Percentiles rank a stretch among this genome's conserved stretches.
phyloP scores from a whole-genome alignment of 805 yeast species.

The fission yeast (Schizosaccharomyces pombe) region DNA sequence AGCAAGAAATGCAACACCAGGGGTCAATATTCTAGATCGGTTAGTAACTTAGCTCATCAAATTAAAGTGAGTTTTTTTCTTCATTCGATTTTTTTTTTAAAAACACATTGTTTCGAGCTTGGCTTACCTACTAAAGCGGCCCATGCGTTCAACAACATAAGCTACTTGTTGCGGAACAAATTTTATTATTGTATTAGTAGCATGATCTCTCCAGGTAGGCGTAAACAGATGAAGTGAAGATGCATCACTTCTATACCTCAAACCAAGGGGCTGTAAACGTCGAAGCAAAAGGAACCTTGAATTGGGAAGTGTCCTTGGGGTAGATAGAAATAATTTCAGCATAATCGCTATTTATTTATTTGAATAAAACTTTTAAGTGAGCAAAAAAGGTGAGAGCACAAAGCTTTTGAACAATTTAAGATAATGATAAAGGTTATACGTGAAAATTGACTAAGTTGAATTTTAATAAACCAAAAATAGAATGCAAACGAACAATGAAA shows the following conservation, averaged over 20 bases:
- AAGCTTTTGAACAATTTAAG: too few species aligned
- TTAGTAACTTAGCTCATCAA: neutral
- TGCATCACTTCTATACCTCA: neutral
- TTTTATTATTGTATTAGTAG: slow-evolving; percentile 9
- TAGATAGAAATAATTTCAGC: too few species aligned
- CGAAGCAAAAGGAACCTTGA: too few species aligned
- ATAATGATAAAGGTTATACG: too few species aligned
- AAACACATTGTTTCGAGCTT: too few species aligned
- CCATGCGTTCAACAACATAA: slow-evolving; percentile 81
- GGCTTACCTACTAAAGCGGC: slow-evolving; percentile 31
- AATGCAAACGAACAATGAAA: too few species aligned
- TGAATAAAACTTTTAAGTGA: too few species aligned
- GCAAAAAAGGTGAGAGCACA: too few species aligned
- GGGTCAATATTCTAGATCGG: slow-evolving; percentile 29
- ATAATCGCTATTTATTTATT: too few species aligned
- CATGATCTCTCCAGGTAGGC: neutral
- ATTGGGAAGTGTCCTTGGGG: neutral
- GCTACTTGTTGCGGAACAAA: slow-evolving; percentile 79
- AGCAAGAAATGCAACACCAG: slow-evolving; percentile 51
- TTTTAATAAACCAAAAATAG: too few species aligned
- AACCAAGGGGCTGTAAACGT: neutral
- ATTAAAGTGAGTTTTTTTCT: slow-evolving; percentile 7
- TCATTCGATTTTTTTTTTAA: neutral
- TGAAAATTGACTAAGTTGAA: too few species aligned
- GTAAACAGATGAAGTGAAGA: neutral